These are phyloP conservation scores for Vigna unguiculata DNA, from an alignment of 306 rosid genomes.

Conservation along the genomic window DNA sequence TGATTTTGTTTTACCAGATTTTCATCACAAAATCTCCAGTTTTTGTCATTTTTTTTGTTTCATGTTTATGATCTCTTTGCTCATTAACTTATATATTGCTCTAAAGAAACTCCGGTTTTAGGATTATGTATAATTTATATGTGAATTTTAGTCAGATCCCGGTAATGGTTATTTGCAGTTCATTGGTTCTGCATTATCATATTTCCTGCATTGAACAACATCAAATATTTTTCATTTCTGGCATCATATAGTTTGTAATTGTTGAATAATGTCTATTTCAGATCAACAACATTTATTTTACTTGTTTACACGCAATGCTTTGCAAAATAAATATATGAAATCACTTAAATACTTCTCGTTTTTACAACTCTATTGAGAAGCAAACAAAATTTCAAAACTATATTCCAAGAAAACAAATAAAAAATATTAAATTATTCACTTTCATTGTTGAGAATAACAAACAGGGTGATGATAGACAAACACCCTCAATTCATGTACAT, in stretches of 20 bases:
- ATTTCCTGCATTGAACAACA: slow-evolving; percentile 8
- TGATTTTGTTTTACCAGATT: slow-evolving; percentile 1
- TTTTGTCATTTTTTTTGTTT: neutral
- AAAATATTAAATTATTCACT: no score
- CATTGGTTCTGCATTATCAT: neutral
- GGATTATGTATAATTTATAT: neutral
- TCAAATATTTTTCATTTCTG: slow-evolving; percentile 17
- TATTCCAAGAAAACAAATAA: no score
- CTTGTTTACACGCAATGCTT: no score
- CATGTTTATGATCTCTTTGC: neutral
- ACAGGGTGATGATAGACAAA: no score
- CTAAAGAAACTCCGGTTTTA: neutral
- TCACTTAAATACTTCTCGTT: no score
- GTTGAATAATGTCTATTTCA: slow-evolving; percentile 15
- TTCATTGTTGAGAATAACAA: no score
- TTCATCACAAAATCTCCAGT: slow-evolving; percentile 3
- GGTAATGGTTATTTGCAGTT: neutral
- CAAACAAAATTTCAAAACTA: no score
- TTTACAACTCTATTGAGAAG: no score
- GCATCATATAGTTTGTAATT: neutral
- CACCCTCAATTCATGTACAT: no score
- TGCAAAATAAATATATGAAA: no score
- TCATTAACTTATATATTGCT: neutral
- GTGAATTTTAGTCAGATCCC: slow-evolving; percentile 12
- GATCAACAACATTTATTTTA: no score